Evolutionary conservation across 495 filamentous ascomycete genomes (phyloP).

Genomic region (Ramalina peruviana): DNA sequence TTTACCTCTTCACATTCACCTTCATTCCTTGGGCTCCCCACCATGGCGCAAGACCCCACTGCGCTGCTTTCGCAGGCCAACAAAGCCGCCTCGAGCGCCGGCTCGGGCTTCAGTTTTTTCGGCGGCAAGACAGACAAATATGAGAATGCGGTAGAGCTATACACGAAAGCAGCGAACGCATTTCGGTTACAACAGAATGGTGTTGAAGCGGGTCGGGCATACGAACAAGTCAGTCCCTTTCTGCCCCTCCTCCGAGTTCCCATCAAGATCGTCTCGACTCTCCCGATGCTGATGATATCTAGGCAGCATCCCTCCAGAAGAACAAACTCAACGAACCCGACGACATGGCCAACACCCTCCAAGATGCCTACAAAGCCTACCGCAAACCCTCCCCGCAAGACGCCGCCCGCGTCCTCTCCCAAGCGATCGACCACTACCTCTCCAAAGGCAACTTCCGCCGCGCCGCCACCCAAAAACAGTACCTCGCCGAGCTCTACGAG

Average conservation of each 20-base stretch:
- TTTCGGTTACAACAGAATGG: conserved; percentile 62
- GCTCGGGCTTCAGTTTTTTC: conserved; percentile 65
- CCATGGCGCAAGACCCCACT: conserved; percentile 1
- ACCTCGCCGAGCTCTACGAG: conserved; percentile 70
- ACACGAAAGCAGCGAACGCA: conserved; percentile 66
- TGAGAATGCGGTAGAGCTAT: conserved; percentile 69
- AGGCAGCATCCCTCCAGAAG: conserved; percentile 56
- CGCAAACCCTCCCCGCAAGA: conserved; percentile 66
- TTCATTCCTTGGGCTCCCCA: no score
- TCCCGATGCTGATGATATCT: not conserved
- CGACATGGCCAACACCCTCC: conserved; percentile 69
- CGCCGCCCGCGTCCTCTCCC: conserved; percentile 57
- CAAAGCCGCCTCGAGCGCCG: conserved; percentile 53
- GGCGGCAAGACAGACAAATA: conserved; percentile 70
- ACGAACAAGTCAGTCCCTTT: conserved; percentile 37
- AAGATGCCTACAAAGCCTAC: conserved; percentile 76
- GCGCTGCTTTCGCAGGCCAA: conserved; percentile 46
- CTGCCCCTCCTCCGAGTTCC: not conserved
- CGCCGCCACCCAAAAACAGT: conserved; percentile 77
- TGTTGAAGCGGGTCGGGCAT: conserved; percentile 64
- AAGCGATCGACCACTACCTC: conserved; percentile 67
- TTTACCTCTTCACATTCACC: no score
- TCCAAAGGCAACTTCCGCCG: conserved; percentile 74
- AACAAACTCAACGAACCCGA: conserved; percentile 74
- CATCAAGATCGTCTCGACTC: not conserved